Evolutionary conservation across 2,329 filamentous ascomycete species (phyloP).

Genomic region (Cytospora chrysosperma): DNA sequence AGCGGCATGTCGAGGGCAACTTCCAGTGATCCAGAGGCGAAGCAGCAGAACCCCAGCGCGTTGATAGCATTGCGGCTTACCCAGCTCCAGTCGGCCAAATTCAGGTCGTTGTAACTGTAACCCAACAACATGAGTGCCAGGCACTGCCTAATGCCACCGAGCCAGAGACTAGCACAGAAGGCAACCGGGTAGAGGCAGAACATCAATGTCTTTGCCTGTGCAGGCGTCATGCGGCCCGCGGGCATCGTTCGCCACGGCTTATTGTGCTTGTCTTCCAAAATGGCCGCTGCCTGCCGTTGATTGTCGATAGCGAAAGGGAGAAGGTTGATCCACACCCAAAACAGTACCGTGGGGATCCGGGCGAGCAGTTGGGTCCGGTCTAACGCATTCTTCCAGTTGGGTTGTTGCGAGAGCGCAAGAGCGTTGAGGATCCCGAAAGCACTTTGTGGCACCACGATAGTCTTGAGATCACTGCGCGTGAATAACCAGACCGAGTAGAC

Average conservation of each 20-base stretch:
- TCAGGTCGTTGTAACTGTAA: slow-evolving; percentile 33
- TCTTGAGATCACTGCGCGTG: slow-evolving; percentile 29
- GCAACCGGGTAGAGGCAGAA: slow-evolving; percentile 11
- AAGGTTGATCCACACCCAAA: slow-evolving; percentile 33
- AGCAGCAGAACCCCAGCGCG: slow-evolving; percentile 33
- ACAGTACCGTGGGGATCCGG: slow-evolving; percentile 20
- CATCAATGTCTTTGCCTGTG: slow-evolving; percentile 27
- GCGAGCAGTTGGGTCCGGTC: background rate
- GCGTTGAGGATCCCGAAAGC: slow-evolving; percentile 25
- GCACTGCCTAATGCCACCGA: slow-evolving; percentile 26
- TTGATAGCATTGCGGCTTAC: slow-evolving; percentile 34
- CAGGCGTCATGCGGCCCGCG: slow-evolving; percentile 25
- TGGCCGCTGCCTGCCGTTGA: slow-evolving; percentile 29
- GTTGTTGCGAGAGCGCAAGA: background rate
- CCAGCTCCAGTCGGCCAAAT: slow-evolving; percentile 31
- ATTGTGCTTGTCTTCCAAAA: slow-evolving; percentile 33
- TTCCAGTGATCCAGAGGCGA: slow-evolving; percentile 31
- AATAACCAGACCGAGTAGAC: slow-evolving; percentile 28
- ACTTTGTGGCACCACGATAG: slow-evolving; percentile 26
- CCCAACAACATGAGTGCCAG: slow-evolving; percentile 29
- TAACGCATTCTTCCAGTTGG: too few species aligned
- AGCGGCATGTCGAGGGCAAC: slow-evolving; percentile 23
- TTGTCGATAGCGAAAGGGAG: slow-evolving; percentile 33
- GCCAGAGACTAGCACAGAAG: slow-evolving; percentile 6
- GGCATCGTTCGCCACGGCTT: slow-evolving; percentile 36